Evolutionary conservation across 371 early-diverging fungal species (phyloP), one percentile per base, ranked within the genome.

Genomic region (Blakeslea trispora): DNA sequence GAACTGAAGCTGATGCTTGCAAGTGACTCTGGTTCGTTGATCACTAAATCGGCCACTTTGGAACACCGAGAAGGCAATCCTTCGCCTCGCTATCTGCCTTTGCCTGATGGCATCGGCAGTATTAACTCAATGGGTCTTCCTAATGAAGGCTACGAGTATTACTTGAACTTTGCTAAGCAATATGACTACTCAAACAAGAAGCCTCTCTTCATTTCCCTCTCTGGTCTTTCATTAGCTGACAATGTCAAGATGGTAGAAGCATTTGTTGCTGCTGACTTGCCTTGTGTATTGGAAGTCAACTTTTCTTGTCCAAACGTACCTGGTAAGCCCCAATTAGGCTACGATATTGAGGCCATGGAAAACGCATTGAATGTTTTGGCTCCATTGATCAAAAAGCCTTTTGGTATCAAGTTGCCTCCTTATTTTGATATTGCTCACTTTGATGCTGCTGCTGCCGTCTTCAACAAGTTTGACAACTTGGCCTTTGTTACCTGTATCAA

Each of bases 101-200:
- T 78, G 34, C 66, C 71, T 11, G 22, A 41, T 17, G 59, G 57
- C 5, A 50, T 53, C 42, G 74, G 79, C 43, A 74, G 72, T 52
- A 79, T 79, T 65, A 79, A 79, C 57, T 79, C 76, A 5, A 75
- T 79, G 76, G 79, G 79, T 46, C 68, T 75, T 28, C 76, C 79
- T 17, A 75, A 75, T 54, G 75, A 79, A 55, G 76, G 74, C 8
- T 69, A 68, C 37, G 74, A 74, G 34, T 75, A 72, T 45, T 79
- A 79, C 44, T 63, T 79, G 35, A 59, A 75, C 5, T 75, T 64
- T 60, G 76, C 76, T 50, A 72, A 74, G 19, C 51, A 68, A 5
- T 76, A 64, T 37, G 73, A 75, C 45, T 75, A 76, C 45, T 54
- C 64, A 17, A 55, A 23, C 49, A 45, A 57, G 15, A 79, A 79